These are phyloP conservation scores for Calonectria pseudoreteaudii DNA, from an alignment of 2,329 filamentous ascomycete genomes.

Conservation along the genomic window DNA sequence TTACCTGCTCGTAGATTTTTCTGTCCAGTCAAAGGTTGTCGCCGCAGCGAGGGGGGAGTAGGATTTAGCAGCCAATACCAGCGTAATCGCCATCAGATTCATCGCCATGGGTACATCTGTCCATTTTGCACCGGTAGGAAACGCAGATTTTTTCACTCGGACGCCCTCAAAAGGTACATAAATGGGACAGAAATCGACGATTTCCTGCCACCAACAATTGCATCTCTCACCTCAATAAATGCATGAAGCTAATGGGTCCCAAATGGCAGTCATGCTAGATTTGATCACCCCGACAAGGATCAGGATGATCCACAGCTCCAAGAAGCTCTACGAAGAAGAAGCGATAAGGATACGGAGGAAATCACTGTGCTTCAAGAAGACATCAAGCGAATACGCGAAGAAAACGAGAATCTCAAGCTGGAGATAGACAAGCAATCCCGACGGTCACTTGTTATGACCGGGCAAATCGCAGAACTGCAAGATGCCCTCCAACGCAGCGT, in stretches of 20 bases:
- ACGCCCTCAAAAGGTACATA: constrained; percentile 88
- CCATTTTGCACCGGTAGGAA: constrained; percentile 95
- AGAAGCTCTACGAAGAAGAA: constrained; percentile 72
- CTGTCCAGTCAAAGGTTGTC: constrained; percentile 71
- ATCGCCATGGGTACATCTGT: constrained; percentile 94
- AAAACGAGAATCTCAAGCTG: constrained; percentile 70
- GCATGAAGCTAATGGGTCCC: constrained; percentile 17
- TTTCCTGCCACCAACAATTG: not conserved
- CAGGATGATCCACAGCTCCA: constrained; percentile 86
- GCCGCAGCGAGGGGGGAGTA: constrained; percentile 71
- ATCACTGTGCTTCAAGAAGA: constrained; percentile 72
- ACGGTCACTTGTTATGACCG: constrained; percentile 60
- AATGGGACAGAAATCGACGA: not conserved
- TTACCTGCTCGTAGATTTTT: constrained; percentile 74
- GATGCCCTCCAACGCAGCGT: constrained; percentile 54
- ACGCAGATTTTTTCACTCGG: constrained; percentile 93
- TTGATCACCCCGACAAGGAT: constrained; percentile 90
- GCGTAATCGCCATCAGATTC: constrained; percentile 82
- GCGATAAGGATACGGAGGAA: constrained; percentile 51
- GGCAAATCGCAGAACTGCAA: constrained; percentile 60
- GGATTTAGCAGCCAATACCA: constrained; percentile 81
- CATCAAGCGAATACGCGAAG: constrained; percentile 73
- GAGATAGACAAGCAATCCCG: constrained; percentile 63
- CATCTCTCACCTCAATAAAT: not conserved
- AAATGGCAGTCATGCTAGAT: constrained; percentile 82